Conservation (phyloP, 768 basidiomycete genomes). For the Psilocybe sp. region DNA sequence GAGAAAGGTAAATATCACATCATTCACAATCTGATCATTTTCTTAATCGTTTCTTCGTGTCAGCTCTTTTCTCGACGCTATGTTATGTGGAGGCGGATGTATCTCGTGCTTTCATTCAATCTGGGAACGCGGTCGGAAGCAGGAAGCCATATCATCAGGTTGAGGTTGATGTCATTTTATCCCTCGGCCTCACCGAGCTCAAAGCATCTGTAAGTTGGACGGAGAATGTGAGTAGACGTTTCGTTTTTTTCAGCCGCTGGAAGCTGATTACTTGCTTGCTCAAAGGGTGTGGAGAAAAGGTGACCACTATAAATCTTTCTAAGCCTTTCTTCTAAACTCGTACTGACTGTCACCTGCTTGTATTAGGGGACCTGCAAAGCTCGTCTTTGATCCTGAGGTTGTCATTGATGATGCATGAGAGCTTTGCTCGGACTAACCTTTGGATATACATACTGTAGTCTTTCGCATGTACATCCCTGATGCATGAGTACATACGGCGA, state of each 20-base stretch:
- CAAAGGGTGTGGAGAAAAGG: constrained; percentile 37
- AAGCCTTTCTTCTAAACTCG: not conserved
- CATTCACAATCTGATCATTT: not conserved
- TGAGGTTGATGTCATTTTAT: constrained; percentile 34
- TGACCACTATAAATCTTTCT: constrained; percentile 4
- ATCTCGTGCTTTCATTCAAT: constrained; percentile 4
- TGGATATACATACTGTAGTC: too few relatives aligned
- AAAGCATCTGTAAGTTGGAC: constrained; percentile 45
- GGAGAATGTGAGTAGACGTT: constrained; percentile 38
- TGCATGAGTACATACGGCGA: too few relatives aligned
- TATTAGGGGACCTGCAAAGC: constrained; percentile 33
- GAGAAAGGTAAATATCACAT: constrained; percentile 6
- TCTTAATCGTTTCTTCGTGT: not conserved
- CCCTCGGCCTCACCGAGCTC: constrained; percentile 48
- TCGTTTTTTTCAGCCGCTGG: not conserved
- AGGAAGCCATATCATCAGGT: constrained; percentile 19
- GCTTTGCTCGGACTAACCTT: too few relatives aligned
- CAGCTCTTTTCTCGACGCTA: constrained; percentile 17
- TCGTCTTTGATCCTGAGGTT: constrained; percentile 18
- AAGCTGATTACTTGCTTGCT: not conserved
- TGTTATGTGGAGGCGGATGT: constrained; percentile 22
- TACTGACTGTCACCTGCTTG: not conserved
- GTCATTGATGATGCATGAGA: not conserved
- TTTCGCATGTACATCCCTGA: too few relatives aligned
- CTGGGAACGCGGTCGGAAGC: not conserved